Conservation (phyloP, 805 yeast genomes). For the Wickerhamomyces kurtzmanii region DNA sequence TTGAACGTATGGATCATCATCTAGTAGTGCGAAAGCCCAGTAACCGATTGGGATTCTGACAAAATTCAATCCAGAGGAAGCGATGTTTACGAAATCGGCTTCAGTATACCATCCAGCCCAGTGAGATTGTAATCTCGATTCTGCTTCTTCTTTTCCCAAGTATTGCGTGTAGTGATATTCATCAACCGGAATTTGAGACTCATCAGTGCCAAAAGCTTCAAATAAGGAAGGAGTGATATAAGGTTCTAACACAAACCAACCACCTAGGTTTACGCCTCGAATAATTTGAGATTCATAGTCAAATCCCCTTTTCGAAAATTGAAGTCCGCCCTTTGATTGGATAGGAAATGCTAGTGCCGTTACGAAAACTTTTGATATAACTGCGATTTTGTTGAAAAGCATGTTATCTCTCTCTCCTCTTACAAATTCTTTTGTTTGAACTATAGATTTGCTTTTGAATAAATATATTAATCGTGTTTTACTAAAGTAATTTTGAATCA, state of each 20-base stretch:
- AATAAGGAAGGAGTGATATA: slow-evolving; percentile 78
- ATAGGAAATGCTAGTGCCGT: no score
- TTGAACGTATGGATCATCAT: slow-evolving; percentile 74
- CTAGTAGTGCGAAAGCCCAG: slow-evolving; percentile 71
- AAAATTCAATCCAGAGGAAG: slow-evolving; percentile 59
- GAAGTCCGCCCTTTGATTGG: slow-evolving; percentile 16
- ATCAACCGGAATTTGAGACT: slow-evolving; percentile 56
- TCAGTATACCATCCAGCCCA: slow-evolving; percentile 77
- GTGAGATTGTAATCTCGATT: slow-evolving; percentile 45
- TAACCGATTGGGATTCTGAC: slow-evolving; percentile 92
- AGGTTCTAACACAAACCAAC: slow-evolving; percentile 86
- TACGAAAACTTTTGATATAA: no score
- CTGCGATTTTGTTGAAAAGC: no score
- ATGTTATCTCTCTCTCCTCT: no score
- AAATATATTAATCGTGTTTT: no score
- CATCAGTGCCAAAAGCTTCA: slow-evolving; percentile 31
- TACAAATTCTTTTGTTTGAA: no score
- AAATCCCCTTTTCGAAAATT: slow-evolving; percentile 12
- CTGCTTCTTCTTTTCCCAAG: slow-evolving; percentile 55
- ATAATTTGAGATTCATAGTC: slow-evolving; percentile 16
- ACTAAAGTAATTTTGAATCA: no score
- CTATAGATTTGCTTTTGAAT: no score
- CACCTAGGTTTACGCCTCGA: slow-evolving; percentile 77
- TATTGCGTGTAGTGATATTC: slow-evolving; percentile 60
- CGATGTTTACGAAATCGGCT: slow-evolving; percentile 54